phyloP scores from a whole-genome alignment of 2,329 filamentous ascomycete genomes.

The Sclerotinia subarctica region DNA sequence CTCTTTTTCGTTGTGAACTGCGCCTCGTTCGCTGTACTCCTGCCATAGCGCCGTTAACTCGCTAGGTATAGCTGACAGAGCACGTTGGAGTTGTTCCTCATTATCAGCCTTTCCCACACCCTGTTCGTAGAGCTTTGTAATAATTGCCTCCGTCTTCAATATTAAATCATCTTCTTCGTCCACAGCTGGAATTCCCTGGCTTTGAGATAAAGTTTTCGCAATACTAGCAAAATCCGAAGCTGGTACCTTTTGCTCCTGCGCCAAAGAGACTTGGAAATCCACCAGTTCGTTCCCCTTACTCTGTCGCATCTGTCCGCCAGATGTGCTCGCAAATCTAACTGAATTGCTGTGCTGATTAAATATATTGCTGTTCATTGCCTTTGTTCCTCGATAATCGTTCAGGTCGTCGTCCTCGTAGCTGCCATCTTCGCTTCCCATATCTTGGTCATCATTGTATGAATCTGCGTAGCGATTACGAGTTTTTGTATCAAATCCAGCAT shows the following conservation, averaged over 20 bases:
- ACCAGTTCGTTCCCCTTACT: slow-evolving; percentile 23
- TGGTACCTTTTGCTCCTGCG: slow-evolving; percentile 20
- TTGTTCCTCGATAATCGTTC: slow-evolving; percentile 31
- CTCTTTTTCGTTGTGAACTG: slow-evolving; percentile 50
- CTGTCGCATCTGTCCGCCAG: slow-evolving; percentile 23
- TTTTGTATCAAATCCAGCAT: slow-evolving; percentile 41
- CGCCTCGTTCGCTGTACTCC: slow-evolving; percentile 45
- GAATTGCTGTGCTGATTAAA: slow-evolving; percentile 48
- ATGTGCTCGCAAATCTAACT: slow-evolving; percentile 37
- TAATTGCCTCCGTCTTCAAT: slow-evolving; percentile 68
- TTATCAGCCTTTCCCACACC: slow-evolving; percentile 56
- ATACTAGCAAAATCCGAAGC: slow-evolving; percentile 56
- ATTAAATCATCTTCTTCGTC: slow-evolving; percentile 70
- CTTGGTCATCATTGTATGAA: slow-evolving; percentile 40
- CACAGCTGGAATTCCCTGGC: slow-evolving; percentile 57
- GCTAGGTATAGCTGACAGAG: slow-evolving; percentile 52
- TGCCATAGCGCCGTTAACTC: slow-evolving; percentile 56
- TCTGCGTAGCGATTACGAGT: slow-evolving; percentile 40
- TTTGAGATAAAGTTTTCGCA: slow-evolving; percentile 65
- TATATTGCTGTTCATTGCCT: slow-evolving; percentile 31
- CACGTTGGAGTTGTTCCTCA: slow-evolving; percentile 53
- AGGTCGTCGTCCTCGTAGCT: slow-evolving; percentile 41
- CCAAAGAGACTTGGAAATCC: slow-evolving; percentile 26
- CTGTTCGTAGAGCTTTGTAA: slow-evolving; percentile 63
- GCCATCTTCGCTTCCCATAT: slow-evolving; percentile 42